phyloP scores from a whole-genome alignment of 805 yeast genomes.

The Metahyphopichia silvanorum region DNA sequence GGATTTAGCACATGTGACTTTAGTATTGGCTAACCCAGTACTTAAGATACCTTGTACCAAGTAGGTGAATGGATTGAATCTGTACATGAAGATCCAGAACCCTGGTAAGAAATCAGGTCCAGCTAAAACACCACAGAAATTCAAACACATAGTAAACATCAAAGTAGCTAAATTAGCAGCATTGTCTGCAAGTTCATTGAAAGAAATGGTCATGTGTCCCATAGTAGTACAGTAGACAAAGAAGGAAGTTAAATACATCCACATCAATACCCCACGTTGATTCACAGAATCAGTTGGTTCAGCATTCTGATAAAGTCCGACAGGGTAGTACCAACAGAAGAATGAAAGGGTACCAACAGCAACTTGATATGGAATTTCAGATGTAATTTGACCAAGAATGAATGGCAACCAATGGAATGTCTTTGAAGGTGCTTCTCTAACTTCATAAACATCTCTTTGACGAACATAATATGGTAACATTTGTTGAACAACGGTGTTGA shows the following conservation, averaged over 20 bases:
- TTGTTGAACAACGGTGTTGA: conserved; percentile 39
- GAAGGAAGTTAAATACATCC: conserved; percentile 26
- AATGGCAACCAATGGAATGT: conserved; percentile 43
- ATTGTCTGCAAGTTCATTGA: conserved; percentile 29
- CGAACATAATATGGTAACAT: conserved; percentile 41
- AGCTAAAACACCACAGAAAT: conserved; percentile 36
- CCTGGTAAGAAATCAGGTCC: conserved; percentile 26
- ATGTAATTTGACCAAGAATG: conserved; percentile 35
- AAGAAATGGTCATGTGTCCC: conserved; percentile 28
- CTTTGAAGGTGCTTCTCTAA: conserved; percentile 42
- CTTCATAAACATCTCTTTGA: conserved; percentile 46
- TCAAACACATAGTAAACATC: conserved; percentile 31
- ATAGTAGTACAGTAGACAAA: conserved; percentile 23
- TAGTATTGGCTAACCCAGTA: conserved; percentile 23
- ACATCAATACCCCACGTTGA: conserved; percentile 36
- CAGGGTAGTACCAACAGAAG: conserved; percentile 63
- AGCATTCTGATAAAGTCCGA: conserved; percentile 48
- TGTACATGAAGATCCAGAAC: conserved; percentile 71
- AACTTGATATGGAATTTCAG: conserved; percentile 48
- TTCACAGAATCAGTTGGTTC: conserved; percentile 36
- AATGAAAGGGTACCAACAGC: conserved; percentile 39
- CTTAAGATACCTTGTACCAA: conserved; percentile 52
- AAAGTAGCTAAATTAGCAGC: conserved; percentile 30
- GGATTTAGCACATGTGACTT: conserved; percentile 33
- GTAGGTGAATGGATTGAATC: conserved; percentile 64